Base-by-base conservation (phyloP, 1,139 yeast species). In the Candida sp. region DNA sequence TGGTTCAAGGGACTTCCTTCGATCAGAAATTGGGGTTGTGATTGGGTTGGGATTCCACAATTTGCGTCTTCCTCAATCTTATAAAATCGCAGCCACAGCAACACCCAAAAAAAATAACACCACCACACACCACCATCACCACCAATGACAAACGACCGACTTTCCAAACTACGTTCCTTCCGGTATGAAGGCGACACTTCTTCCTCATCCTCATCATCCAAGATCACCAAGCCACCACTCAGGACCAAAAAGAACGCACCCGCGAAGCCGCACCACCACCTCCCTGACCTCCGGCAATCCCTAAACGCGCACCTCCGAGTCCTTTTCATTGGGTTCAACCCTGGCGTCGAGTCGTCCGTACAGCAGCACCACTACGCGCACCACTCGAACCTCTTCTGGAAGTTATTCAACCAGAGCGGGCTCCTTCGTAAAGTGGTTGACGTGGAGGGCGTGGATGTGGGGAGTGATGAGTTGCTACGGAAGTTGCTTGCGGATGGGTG, bases 331-430 rank as follows among this genome's bases (percentile, higher is more conserved):
- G 96, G 96, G 0, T 87, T 78, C 70, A 88, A 88, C 58, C 96
- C 96, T 0, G 91, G 94, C 2, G 68, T 84, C 3, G 78, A 78
- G 60, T 86, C 94, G 0, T 83, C 91, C 0, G 60, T 70, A 28
- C 68, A 73, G 9, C 92, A 89, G 44, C 94, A 88, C 62, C 85
- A 87, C 61, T 88, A 86, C 63, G 96, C 96, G 0, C 94, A 88
- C 60, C 82, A 72, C 34, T 77, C 90, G 5, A 88, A 88, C 60
- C 66, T 78, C 44, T 88, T 89, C 62, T 88, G 94, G 94, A 84
- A 80, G 55, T 67, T 87, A 34, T 68, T 89, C 56, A 81, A 81
- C 61, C 79, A 81, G 51, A 77, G 87, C 9, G 72, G 78, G 7
- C 56, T 85, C 7, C 74, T 85, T 3, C 30, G 55, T 11, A 55